Conservation (phyloP, 305 asterid species). For the Plantago lanceolata region DNA sequence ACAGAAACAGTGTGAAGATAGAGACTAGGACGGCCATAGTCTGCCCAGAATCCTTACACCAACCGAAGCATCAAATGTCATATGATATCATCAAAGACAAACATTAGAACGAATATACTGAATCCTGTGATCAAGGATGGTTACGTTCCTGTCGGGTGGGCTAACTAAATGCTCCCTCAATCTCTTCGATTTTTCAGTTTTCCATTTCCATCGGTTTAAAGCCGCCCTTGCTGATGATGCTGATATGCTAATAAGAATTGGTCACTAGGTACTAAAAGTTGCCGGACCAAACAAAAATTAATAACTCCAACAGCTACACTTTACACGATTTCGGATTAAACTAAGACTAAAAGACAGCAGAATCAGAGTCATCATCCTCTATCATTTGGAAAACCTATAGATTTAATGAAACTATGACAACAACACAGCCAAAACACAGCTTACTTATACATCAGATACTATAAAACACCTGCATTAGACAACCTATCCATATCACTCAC, state of each 20-base stretch:
- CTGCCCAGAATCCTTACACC: too few relatives aligned
- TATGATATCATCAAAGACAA: neutral
- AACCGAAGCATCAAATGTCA: too few relatives aligned
- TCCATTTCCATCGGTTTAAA: too few relatives aligned
- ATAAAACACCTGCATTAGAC: too few relatives aligned
- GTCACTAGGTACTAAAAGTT: neutral
- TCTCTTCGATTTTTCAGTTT: too few relatives aligned
- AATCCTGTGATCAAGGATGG: too few relatives aligned
- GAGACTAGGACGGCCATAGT: too few relatives aligned
- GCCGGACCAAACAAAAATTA: neutral
- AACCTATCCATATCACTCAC: neutral
- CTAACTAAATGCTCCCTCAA: too few relatives aligned
- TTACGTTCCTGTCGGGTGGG: too few relatives aligned
- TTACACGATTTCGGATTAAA: neutral
- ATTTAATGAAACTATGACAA: neutral
- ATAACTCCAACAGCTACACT: neutral
- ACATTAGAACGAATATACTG: neutral
- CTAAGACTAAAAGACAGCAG: neutral
- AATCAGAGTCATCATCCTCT: neutral
- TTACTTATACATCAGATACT: neutral
- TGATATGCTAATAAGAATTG: neutral
- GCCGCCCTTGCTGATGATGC: neutral
- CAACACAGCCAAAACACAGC: neutral
- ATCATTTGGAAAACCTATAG: neutral
- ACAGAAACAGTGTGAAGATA: too few relatives aligned